Base-by-base conservation (phyloP, 2,329 filamentous ascomycete species). In the Leptodontidium sp. region DNA sequence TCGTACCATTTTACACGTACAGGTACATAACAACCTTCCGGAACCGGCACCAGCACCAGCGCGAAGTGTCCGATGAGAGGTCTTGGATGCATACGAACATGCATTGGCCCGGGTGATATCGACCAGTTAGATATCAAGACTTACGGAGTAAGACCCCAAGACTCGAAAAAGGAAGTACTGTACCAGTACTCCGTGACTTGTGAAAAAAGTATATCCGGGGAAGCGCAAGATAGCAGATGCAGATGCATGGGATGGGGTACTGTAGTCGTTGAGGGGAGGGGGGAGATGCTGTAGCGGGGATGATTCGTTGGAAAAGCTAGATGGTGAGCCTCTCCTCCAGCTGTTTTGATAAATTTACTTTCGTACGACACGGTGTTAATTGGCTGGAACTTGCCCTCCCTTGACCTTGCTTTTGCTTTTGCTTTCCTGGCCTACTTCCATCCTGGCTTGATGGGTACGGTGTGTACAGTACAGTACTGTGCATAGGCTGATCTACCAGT, bases 401-500 rank as follows among this genome's bases (percentile, higher is more conserved):
- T 32, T 32, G 29, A 3, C 29, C 58, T 14, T 38, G 38, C 24
- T 26, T 61, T 21, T 21, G 21, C 21, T 21, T 21, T 21, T 21
- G 21, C 21, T 21, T 21, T 21, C 21, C 21, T 21, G 21, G 21
- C 21, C 21, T 21, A 21, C 21, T 21, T 21, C 21, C 21, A 21
- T 21, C 21, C 21, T 21, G 21, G 21, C 21, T 21, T 21, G 21
- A 21, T 21, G 21, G 21, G 21, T 1, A 21, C 21, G 21, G 21
- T 21, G 21, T 21, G 21, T 21, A 21, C 21, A 21, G 21, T 21
- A 21, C 21, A 15, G n/a, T 57, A 29, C 8, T 43, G 50, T 65
- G 69, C 69, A 70, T 70, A 71, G 69, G 53, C 69, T 71, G 69
- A 71, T 68, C 64, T 68, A 62, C 59, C 26, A 45, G 14, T 49